Percentiles rank a stretch among this genome's conserved stretches.
These are phyloP conservation scores for Crepidotus variabilis DNA, from an alignment of 768 basidiomycete genomes.

Conservation along the genomic window DNA sequence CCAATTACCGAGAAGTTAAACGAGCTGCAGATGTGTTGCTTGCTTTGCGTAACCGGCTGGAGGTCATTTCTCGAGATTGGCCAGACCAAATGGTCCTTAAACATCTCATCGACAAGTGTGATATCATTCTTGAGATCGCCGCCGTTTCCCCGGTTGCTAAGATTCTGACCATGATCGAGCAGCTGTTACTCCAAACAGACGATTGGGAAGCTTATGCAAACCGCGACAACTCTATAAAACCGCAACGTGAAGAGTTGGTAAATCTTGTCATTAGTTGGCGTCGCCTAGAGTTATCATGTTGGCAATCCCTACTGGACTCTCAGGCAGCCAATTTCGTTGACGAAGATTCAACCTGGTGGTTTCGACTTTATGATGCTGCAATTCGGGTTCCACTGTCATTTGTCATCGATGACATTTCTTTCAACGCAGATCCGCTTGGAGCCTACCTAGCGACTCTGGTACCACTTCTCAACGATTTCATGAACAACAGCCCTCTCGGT, in stretches of 20 bases:
- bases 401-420: conserved; percentile 31
- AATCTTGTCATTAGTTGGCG: conserved; percentile 86
- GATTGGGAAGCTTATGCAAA: conserved; percentile 99
- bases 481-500: conserved; percentile 74
- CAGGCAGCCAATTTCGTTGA: conserved; percentile 57
- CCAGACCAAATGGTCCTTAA: conserved; percentile 98
- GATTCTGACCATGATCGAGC: conserved; percentile 79
- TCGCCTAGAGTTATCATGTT: conserved; percentile 82
- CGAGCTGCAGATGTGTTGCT: conserved; percentile 53
- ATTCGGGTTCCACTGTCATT: conserved; percentile 60
- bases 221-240: conserved; percentile 75
- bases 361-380: conserved; percentile 79
- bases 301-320: conserved; percentile 75
- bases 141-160: conserved; percentile 76
- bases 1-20: conserved; percentile 68
- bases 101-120: conserved; percentile 71
- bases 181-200: conserved; percentile 78
- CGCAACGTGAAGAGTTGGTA: conserved; percentile 61
- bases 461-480: conserved; percentile 77
- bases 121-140: conserved; percentile 55
- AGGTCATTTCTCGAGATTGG: conserved; percentile 70
- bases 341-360: conserved; percentile 71
- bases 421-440: conserved; percentile 30
- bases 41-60: conserved; percentile 50
- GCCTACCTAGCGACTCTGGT: conserved; percentile 64